phyloP scores from a whole-genome alignment of 148 eudicot species.

The Polygonum maritimum region DNA sequence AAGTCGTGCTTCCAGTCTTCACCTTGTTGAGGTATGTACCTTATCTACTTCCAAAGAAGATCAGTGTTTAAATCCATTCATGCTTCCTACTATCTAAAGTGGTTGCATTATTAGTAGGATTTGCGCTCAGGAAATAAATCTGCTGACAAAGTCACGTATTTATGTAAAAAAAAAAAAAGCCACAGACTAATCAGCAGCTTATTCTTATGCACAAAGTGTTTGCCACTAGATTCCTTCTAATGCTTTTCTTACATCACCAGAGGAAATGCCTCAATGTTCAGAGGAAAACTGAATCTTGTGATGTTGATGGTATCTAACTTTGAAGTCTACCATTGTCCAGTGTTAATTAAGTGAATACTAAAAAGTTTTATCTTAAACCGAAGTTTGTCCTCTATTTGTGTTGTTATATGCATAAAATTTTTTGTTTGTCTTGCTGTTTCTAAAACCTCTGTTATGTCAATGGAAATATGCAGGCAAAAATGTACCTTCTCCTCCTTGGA shows the following conservation, averaged over 20 bases:
- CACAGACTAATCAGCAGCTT: neutral
- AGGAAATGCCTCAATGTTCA: neutral
- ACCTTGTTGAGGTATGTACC: constrained; percentile 70
- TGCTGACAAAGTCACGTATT: neutral
- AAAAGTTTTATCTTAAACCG: neutral
- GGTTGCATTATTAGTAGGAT: neutral
- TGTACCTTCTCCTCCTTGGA: constrained; percentile 95
- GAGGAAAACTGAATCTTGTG: neutral
- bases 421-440: neutral
- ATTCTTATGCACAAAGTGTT: neutral
- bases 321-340: neutral
- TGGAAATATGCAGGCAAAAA: constrained; percentile 51
- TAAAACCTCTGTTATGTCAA: neutral
- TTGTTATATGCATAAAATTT: neutral
- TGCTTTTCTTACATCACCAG: neutral
- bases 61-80: neutral
- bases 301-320: neutral
- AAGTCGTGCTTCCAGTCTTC: constrained; percentile 88
- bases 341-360: neutral
- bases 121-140: neutral
- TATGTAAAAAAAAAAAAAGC: neutral
- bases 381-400: neutral
- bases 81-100: neutral
- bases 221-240: neutral
- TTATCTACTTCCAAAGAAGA: constrained; percentile 8